phyloP scores from a whole-genome alignment of 768 basidiomycete species.

The Hypsizygus marmoreus region DNA sequence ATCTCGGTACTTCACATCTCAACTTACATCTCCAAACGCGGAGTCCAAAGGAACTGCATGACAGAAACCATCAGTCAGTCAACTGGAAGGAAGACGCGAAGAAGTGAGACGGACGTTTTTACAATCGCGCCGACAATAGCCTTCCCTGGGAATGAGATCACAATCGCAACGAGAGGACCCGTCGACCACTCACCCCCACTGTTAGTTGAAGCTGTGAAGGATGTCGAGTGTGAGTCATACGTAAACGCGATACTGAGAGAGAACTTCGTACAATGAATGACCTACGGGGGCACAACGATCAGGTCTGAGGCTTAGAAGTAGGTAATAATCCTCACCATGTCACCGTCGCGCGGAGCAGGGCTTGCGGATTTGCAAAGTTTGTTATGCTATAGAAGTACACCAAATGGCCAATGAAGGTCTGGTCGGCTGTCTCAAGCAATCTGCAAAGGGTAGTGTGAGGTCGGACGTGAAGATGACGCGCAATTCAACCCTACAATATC shows the following conservation, averaged over 20 bases:
- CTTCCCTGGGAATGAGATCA: conserved; percentile 27
- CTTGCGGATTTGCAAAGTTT: conserved; percentile 39
- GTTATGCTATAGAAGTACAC: conserved; percentile 58
- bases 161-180: neutral
- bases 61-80: conserved; percentile 1
- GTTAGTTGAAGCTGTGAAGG: conserved; percentile 45
- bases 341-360: conserved; percentile 37
- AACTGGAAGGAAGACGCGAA: neutral
- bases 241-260: neutral
- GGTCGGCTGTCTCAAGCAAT: conserved; percentile 54
- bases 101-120: conserved; percentile 37
- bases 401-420: conserved; percentile 56
- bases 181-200: conserved; percentile 36
- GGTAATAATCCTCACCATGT: conserved; percentile 42
- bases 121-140: conserved; percentile 59
- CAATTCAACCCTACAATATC: conserved; percentile 33
- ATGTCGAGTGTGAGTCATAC: conserved; percentile 4
- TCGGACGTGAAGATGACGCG: neutral
- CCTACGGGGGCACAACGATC: conserved; percentile 36
- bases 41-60: conserved; percentile 53
- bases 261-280: conserved; percentile 47
- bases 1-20: neutral
- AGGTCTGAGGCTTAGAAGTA: conserved; percentile 1
- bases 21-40: conserved; percentile 67
- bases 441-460: conserved; percentile 31